Evolutionary conservation across 768 basidiomycete species (phyloP), one percentile per base, ranked within the genome.

Genomic region (Leccinum longicurvipes): DNA sequence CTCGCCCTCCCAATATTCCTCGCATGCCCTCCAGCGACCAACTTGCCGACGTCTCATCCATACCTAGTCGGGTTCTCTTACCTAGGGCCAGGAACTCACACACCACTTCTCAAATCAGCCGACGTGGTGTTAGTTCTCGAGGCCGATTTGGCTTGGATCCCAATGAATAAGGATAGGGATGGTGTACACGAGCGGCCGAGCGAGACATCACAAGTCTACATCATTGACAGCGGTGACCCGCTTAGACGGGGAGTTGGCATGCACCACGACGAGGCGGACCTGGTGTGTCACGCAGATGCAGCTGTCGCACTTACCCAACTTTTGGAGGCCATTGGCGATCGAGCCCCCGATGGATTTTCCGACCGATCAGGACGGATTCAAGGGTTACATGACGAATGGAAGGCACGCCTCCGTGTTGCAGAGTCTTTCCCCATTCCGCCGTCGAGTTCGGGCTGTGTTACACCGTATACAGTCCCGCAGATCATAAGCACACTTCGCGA

Each of bases 41-140:
- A 79, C 56, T 58, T 86, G 11, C 82, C 87, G 0, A 79, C 77
- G 57, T 79, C 79, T 14, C 82, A 87, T 63, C 81, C 80, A 0
- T 76, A 74, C 65, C 78, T 78, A 55, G 63, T 80, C 3, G 86
- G 85, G 0, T 58, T 77, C 17, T 79, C 82, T 3, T 85, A 76
- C 70, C 75, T 82, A 53, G 69, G 64, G 0, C 71, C 75, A 2
- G 75, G 68, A 24, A 74, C 74, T 0, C 80, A 82, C 46, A 77
- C 79, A 25, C 64, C 68, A 2, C 74, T 77, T 49, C 76, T 89
- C 19, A 71, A 72, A 29, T 67, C 70, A 23, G 85, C 85, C 0
- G 88, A 90, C 58, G 78, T 82, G 4, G 76, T 90, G 17, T 69
- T 90, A 10, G 71, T 87, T 17, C 56, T 90, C n/a, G 87, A 89